phyloP scores from a whole-genome alignment of 345 rosid species.

The Ailanthus altissimus region DNA sequence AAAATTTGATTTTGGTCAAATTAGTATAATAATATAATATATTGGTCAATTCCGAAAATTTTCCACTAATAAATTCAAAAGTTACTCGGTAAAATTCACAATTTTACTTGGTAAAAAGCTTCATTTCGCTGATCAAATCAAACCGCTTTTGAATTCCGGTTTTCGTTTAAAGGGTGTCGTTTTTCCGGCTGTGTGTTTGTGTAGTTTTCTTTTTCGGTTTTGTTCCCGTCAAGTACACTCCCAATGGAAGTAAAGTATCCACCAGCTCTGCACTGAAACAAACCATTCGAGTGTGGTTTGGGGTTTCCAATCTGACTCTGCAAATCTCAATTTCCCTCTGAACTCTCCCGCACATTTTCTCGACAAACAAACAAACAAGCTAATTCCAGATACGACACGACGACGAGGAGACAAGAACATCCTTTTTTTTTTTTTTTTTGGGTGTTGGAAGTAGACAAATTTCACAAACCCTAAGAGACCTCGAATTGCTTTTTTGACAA shows the following conservation, averaged over 20 bases:
- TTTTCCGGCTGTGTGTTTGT: background rate
- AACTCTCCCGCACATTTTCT: background rate
- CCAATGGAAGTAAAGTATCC: background rate
- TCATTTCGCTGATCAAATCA: background rate
- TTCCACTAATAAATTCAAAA: too few relatives aligned
- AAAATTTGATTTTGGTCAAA: too few relatives aligned
- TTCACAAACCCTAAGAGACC: background rate
- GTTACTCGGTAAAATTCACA: background rate
- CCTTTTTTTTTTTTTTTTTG: too few relatives aligned
- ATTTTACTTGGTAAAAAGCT: background rate
- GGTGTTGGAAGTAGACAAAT: background rate
- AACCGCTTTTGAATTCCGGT: background rate
- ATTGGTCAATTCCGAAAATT: too few relatives aligned
- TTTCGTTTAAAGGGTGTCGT: background rate
- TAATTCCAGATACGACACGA: background rate
- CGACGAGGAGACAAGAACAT: background rate
- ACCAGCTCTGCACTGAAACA: background rate
- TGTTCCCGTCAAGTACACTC: background rate
- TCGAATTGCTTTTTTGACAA: background rate
- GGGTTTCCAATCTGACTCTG: background rate
- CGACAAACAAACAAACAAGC: slow-evolving; percentile 3
- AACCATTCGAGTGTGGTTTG: background rate
- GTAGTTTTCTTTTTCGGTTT: too few relatives aligned
- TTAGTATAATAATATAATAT: too few relatives aligned
- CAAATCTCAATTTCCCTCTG: background rate